Evolutionary conservation across 2,329 filamentous ascomycete species (phyloP), one percentile per base, ranked within the genome.

Genomic region (Hypoxylon sp.): DNA sequence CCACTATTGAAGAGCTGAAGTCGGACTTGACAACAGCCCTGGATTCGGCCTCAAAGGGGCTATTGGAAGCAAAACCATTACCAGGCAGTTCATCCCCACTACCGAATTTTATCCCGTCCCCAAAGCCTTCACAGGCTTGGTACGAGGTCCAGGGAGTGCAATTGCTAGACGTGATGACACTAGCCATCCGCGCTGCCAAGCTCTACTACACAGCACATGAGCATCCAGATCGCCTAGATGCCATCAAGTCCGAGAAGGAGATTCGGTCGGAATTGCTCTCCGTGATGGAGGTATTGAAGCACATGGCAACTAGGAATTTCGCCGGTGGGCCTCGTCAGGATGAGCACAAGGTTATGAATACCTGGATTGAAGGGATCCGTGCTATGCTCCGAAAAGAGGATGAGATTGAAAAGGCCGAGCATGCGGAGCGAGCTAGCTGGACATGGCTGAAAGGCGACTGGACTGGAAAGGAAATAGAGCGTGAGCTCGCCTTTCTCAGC

Each of bases 171-270:
- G 86, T 96, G 43, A 88, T 94, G 67, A 99, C 94, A 1, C 79
- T 97, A 43, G 93, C 93, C n/a, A 97, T 99, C 61, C 85, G 91
- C 42, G 91, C 93, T 1, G 94, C 94, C 41, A 96, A 95, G 73
- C 87, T 95, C 64, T 99, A 97, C 74, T 97, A 99, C 73, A 97
- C 92, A 0, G 83, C 91, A 3, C 94, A 97, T 68, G 89, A 95
- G 65, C 81, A 92, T 43, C 91, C 92, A 1, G 88, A 94, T 62
- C 86, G 90, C 26, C 78, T 97, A 12, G 90, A 94, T 65, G 77
- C 88, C 19, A 95, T 97, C 72, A 92, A 90, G 71, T 86, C 90
- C 0, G 94, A 99, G 70, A 90, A 88, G 57, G 82, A 89, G 60
- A 88, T 99, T 36, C 86, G 94, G 30, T 80, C 88, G 40, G 93